Evolutionary conservation across 768 basidiomycete species (phyloP).

Genomic region (Lentinus brumalis): DNA sequence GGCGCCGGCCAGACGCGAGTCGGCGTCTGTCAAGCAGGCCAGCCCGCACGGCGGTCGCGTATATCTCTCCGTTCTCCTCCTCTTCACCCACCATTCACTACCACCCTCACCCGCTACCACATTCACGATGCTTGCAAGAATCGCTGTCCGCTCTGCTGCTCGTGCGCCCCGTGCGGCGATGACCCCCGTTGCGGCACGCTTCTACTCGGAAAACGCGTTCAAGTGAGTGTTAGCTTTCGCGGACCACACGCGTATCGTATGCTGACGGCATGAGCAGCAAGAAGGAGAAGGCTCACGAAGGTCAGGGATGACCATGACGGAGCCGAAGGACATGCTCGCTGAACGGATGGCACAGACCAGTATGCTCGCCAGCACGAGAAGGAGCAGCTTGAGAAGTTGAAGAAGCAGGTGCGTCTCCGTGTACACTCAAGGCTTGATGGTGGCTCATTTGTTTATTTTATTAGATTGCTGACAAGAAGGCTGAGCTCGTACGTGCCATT

Average conservation of each 20-base stretch:
- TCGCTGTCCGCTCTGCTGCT: slow-evolving; percentile 31
- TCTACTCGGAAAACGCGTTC: slow-evolving; percentile 65
- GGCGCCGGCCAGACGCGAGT: slow-evolving; percentile 11
- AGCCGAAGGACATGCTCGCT: background rate
- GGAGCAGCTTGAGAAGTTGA: slow-evolving; percentile 61
- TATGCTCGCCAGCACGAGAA: slow-evolving; percentile 61
- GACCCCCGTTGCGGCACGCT: slow-evolving; percentile 52
- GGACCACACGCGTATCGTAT: no score
- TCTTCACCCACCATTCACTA: no score
- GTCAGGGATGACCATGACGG: slow-evolving; percentile 27
- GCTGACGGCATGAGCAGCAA: slow-evolving; percentile 18
- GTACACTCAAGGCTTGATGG: background rate
- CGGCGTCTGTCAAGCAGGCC: slow-evolving; percentile 4
- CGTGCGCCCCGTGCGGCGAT: slow-evolving; percentile 23
- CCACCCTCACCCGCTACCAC: no score
- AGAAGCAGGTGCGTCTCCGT: slow-evolving; percentile 46
- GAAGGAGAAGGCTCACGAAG: slow-evolving; percentile 75
- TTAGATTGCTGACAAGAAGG: slow-evolving; percentile 35
- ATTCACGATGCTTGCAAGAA: slow-evolving; percentile 38
- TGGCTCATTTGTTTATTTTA: background rate
- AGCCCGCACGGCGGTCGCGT: background rate
- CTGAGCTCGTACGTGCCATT: slow-evolving; percentile 26
- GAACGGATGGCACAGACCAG: slow-evolving; percentile 47
- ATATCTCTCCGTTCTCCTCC: slow-evolving; percentile 2
- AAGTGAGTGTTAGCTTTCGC: slow-evolving; percentile 41